These are phyloP conservation scores for Halophytophthora batemanensis DNA, from an alignment of 352 stramenopile species.

Conservation along the genomic window DNA sequence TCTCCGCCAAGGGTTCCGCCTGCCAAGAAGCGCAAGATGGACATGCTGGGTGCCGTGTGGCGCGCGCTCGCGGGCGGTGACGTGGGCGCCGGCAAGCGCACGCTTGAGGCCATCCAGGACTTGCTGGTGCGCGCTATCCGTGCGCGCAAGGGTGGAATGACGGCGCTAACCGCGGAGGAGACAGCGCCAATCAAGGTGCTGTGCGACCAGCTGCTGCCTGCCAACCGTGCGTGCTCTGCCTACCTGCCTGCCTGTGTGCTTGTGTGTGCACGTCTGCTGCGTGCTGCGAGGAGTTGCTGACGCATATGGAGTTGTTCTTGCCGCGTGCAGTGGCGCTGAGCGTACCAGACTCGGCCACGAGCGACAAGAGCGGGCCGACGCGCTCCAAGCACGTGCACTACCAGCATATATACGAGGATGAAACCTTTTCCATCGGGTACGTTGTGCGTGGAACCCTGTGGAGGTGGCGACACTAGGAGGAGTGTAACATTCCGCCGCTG, in stretches of 20 bases:
- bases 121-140: constrained; percentile 40
- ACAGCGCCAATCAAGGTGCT: constrained; percentile 65
- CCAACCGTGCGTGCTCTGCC: constrained; percentile 43
- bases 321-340: constrained; percentile 46
- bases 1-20: not conserved
- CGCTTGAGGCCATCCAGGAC: constrained; percentile 51
- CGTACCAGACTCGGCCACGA: constrained; percentile 22
- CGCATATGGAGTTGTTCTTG: not conserved
- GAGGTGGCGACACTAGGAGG: too few species aligned
- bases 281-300: not conserved
- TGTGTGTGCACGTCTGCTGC: not conserved
- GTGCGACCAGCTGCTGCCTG: constrained; percentile 62
- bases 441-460: not conserved
- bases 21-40: constrained; percentile 18
- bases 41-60: constrained; percentile 47
- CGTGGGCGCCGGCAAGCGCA: constrained; percentile 24
- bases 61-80: constrained; percentile 30
- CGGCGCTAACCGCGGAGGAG: constrained; percentile 48
- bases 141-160: constrained; percentile 26
- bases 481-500: not conserved
- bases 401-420: constrained; percentile 80
- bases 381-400: constrained; percentile 49
- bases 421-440: constrained; percentile 79
- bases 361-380: constrained; percentile 4
- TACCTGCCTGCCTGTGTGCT: not conserved